These are phyloP conservation scores for Botrytis squamosa DNA, from an alignment of 2,329 filamentous ascomycete species.

Conservation along the genomic window DNA sequence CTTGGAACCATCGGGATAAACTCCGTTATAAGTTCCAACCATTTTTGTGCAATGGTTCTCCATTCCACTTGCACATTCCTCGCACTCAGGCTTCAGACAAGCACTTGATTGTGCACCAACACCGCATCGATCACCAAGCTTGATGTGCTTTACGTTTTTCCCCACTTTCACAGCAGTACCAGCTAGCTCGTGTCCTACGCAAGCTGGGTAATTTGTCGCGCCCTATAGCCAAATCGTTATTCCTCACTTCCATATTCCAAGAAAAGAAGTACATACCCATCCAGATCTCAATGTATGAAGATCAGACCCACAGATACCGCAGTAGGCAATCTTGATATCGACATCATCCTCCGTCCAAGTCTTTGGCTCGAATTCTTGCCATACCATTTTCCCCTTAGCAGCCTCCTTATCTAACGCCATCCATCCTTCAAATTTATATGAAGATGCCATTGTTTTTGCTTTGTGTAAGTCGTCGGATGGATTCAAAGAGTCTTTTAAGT, in stretches of 20 bases:
- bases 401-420: constrained; percentile 40
- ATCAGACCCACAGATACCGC: constrained; percentile 49
- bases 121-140: constrained; percentile 54
- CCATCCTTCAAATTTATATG: constrained; percentile 43
- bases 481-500: constrained; percentile 32
- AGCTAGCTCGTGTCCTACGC: constrained; percentile 53
- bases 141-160: constrained; percentile 44
- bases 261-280: constrained; percentile 29
- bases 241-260: constrained; percentile 26
- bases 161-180: constrained; percentile 50
- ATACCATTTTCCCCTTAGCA: constrained; percentile 40
- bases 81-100: constrained; percentile 22
- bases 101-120: constrained; percentile 50
- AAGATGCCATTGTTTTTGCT: constrained; percentile 34
- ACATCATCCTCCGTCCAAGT: constrained; percentile 51
- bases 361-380: constrained; percentile 47
- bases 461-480: constrained; percentile 28
- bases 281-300: constrained; percentile 39
- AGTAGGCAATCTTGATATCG: constrained; percentile 52
- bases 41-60: constrained; percentile 12
- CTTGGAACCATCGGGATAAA: constrained; percentile 19
- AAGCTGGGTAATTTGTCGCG: constrained; percentile 37
- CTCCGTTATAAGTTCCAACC: constrained; percentile 17
- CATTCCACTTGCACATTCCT: constrained; percentile 19
- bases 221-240: constrained; percentile 2